phyloP scores from a whole-genome alignment of 2,329 filamentous ascomycete genomes.

The Thermochaetoides dissita region DNA sequence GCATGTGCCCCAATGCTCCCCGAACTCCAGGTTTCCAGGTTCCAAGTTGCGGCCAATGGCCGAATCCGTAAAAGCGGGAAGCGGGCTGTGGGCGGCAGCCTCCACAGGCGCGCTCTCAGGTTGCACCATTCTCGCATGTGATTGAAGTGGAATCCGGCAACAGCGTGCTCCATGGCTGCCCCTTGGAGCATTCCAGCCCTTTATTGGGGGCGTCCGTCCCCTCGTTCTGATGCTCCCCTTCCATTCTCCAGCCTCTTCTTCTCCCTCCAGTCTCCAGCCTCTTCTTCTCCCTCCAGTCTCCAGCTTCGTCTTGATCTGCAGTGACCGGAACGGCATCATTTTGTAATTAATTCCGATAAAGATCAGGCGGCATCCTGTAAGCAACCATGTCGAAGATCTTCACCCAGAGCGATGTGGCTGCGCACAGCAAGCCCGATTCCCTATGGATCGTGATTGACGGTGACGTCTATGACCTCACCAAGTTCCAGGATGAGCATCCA shows the following conservation, averaged over 20 bases:
- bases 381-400: constrained; percentile 74
- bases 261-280: neutral
- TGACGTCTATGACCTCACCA: constrained; percentile 90
- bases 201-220: constrained; percentile 2
- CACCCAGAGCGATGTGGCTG: constrained; percentile 69
- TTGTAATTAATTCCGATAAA: too few relatives aligned
- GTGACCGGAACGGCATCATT: neutral
- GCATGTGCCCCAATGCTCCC: constrained; percentile 4
- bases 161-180: neutral
- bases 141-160: constrained; percentile 1
- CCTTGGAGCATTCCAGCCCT: constrained; percentile 2
- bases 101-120: too few relatives aligned
- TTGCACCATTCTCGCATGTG: constrained; percentile 2
- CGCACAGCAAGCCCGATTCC: constrained; percentile 76
- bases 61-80: neutral
- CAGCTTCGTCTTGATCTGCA: constrained; percentile 1
- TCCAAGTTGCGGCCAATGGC: neutral
- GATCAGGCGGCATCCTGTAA: neutral
- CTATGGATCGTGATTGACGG: constrained; percentile 86
- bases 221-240: neutral
- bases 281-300: neutral
- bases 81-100: neutral
- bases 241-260: too few relatives aligned
- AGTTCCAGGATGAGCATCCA: constrained; percentile 73
- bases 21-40: neutral